phyloP scores from a whole-genome alignment of 306 rosid genomes.

The Glycyrrhiza uralensis region DNA sequence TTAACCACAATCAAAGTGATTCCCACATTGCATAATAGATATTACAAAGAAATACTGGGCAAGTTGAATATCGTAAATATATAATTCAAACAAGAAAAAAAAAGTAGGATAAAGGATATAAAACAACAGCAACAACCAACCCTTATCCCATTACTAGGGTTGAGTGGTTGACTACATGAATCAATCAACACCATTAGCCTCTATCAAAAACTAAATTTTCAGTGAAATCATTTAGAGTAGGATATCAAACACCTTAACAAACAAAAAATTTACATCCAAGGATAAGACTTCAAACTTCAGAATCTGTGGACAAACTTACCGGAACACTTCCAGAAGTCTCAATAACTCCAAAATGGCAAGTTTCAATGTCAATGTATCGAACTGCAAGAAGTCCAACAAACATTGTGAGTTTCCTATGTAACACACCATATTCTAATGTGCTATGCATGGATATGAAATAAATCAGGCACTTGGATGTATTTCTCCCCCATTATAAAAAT shows the following conservation, averaged over 20 bases:
- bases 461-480: not conserved
- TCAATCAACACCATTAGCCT: not conserved
- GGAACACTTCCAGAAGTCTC: conserved; percentile 87
- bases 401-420: conserved; percentile 28
- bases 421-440: not conserved
- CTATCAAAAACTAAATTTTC: conserved; percentile 13
- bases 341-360: conserved; percentile 55
- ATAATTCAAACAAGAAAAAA: conserved; percentile 10
- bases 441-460: conserved; percentile 11
- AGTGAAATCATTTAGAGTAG: conserved; percentile 11
- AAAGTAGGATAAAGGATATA: not conserved
- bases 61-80: conserved; percentile 9
- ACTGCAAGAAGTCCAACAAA: conserved; percentile 58
- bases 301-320: conserved; percentile 43
- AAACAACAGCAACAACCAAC: conserved; percentile 21
- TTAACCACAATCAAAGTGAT: conserved; percentile 24
- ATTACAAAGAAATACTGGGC: not conserved
- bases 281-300: conserved; percentile 19
- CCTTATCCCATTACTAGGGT: conserved; percentile 3
- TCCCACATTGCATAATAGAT: not conserved
- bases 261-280: conserved; percentile 17
- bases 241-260: conserved; percentile 1
- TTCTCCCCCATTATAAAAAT: conserved; percentile 9
- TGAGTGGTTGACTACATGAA: conserved; percentile 7
- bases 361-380: conserved; percentile 68